Evolutionary conservation across 257 asterid species (phyloP), one percentile per base, ranked within the genome.

Genomic region (Oldenlandia corymbosa): DNA sequence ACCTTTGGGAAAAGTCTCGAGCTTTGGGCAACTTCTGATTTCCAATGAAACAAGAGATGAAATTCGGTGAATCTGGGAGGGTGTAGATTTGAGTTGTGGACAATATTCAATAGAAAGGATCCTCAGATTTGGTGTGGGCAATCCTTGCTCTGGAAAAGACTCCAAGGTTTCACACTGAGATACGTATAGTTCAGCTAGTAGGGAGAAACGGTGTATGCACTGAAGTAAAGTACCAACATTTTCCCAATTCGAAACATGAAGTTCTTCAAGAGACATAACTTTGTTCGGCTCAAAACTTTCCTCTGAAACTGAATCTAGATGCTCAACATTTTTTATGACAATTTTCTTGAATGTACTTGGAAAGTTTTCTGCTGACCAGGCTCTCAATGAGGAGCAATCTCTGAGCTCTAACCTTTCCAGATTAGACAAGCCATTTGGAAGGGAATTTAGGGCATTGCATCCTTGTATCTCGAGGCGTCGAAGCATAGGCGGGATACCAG

Each of bases 371-470:
- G 64, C 71, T n/a, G 76, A 62, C 87, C 90, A 85, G 21, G 72
- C 72, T 73, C 52, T 65, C 69, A 85, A 78, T 21, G 87, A 79
- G 6, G 77, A 52, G 79, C 94, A 85, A 21, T 85, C 87, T 71
- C 83, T 81, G 41, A 85, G 75, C 73, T 83, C 90, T 36, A 85
- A 72, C 41, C 88, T 71, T 68, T 85, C 94, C 14, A 85, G 90
- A 71, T 50, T 70, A 43, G 71, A 65, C 47, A 83, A 68, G 60
- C 81, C 67, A 48, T 73, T 66, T 2, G 94, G 90, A 48, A 85
- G 68, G 51, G 94, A 79, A 45, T 49, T 81, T 45, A 85, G 70
- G 34, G 85, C 77, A 31, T 74, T 76, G 78, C 90, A 85, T 28
- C 80, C 64, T 71, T 80, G 84, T 60, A 83, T 79, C 71, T 85